phyloP scores from a whole-genome alignment of 163 green algal genomes.

The Chloromonas sp. region DNA sequence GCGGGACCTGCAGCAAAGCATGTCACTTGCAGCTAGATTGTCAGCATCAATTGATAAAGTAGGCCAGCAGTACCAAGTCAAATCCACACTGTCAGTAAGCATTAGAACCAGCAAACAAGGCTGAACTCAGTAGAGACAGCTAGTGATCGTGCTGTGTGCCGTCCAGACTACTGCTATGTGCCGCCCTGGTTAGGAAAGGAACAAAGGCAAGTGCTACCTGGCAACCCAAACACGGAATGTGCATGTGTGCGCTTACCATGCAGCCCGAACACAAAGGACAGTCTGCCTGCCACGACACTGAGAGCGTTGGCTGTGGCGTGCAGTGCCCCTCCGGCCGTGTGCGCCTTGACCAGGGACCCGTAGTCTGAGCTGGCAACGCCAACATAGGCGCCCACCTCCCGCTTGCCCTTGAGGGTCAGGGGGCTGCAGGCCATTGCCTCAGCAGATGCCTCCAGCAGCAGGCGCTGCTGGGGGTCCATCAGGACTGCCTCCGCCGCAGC shows the following conservation, averaged over 20 bases:
- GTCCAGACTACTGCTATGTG: too few species aligned
- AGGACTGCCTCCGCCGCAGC: conserved; percentile 52
- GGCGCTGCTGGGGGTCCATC: conserved; percentile 87
- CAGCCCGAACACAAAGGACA: conserved; percentile 38
- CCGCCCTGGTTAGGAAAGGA: too few species aligned
- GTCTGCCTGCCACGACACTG: conserved; percentile 47
- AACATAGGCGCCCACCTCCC: conserved; percentile 44
- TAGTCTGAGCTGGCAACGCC: conserved; percentile 60
- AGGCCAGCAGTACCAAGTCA: too few species aligned
- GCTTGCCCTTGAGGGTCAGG: background rate
- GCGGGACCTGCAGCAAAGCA: conserved; percentile 35
- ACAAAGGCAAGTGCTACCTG: too few species aligned
- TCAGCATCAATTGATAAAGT: too few species aligned
- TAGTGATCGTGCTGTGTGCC: too few species aligned
- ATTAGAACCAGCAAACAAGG: too few species aligned
- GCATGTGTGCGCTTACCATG: background rate
- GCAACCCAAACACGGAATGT: too few species aligned
- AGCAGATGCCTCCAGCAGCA: conserved; percentile 60
- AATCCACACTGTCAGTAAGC: too few species aligned
- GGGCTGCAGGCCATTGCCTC: conserved; percentile 19
- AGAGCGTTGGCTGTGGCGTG: conserved; percentile 57
- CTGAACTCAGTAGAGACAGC: too few species aligned
- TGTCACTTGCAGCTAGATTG: too few species aligned
- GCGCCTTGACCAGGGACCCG: conserved; percentile 38
- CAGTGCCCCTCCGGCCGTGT: conserved; percentile 34